Conservation (phyloP, 768 basidiomycete genomes). For the Russula sp. region DNA sequence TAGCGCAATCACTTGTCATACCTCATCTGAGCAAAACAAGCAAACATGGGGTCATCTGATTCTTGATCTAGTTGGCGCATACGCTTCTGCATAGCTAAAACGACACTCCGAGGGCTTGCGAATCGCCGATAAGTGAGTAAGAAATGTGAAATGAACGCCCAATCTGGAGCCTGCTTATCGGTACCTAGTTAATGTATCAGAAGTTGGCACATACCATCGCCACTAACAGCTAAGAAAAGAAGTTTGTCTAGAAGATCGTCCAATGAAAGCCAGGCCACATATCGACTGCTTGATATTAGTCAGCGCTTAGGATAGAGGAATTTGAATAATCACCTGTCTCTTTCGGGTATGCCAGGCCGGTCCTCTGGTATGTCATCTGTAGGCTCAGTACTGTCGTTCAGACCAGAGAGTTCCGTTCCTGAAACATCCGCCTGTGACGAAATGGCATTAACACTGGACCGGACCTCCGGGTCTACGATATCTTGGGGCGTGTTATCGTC, state of each 20-base stretch:
- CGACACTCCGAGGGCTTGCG: constrained; percentile 66
- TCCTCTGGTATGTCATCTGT: constrained; percentile 19
- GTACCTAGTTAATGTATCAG: neutral
- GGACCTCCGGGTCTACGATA: constrained; percentile 13
- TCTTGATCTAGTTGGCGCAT: constrained; percentile 72
- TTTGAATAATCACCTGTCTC: constrained; percentile 41
- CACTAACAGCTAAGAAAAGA: constrained; percentile 75
- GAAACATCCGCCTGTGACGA: constrained; percentile 10
- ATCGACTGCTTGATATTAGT: constrained; percentile 37
- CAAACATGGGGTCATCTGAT: constrained; percentile 76
- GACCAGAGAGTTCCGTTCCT: constrained; percentile 6
- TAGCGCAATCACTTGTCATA: constrained; percentile 28
- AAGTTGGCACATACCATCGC: constrained; percentile 52
- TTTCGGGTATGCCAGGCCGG: constrained; percentile 26
- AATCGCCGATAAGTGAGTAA: constrained; percentile 81
- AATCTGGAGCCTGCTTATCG: constrained; percentile 42
- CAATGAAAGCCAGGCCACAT: constrained; percentile 66
- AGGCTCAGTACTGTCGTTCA: constrained; percentile 12
- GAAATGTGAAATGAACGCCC: constrained; percentile 72
- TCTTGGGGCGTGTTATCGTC: constrained; percentile 24
- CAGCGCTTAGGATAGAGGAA: neutral
- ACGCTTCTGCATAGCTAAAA: constrained; percentile 85
- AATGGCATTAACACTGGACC: constrained; percentile 1
- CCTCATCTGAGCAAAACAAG: constrained; percentile 87
- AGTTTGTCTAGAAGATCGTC: constrained; percentile 80